phyloP scores from a whole-genome alignment of 345 rosid species.

The Linum trigynum region DNA sequence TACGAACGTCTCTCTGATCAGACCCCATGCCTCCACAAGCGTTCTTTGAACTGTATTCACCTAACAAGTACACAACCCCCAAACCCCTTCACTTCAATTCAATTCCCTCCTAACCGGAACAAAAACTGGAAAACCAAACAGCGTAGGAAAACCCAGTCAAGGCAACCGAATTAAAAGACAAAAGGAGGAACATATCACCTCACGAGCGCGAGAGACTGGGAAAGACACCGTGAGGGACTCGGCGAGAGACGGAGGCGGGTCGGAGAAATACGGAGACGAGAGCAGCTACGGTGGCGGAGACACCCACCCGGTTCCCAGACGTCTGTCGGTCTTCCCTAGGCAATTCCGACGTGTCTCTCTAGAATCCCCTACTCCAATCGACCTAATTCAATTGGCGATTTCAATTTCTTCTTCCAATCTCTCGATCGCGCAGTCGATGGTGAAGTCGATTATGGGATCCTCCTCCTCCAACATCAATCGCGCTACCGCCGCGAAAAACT shows the following conservation, averaged over 20 bases:
- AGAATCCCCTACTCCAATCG: too few relatives aligned
- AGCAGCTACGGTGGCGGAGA: constrained; percentile 49
- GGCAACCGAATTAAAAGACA: not conserved
- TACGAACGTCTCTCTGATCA: constrained; percentile 78
- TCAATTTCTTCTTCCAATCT: too few relatives aligned
- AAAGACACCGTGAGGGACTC: constrained; percentile 72
- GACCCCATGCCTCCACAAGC: constrained; percentile 91
- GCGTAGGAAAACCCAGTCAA: too few relatives aligned
- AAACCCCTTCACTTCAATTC: not conserved
- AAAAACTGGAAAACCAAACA: not conserved
- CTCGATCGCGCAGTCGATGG: too few relatives aligned
- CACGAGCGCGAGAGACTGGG: constrained; percentile 71
- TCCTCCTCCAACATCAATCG: too few relatives aligned
- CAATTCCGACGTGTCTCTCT: too few relatives aligned
- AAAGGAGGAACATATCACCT: constrained; percentile 32
- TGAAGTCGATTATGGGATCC: too few relatives aligned
- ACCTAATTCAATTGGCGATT: too few relatives aligned
- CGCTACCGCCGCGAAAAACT: too few relatives aligned
- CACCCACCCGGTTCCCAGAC: constrained; percentile 38
- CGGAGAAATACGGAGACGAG: constrained; percentile 33
- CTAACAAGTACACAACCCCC: constrained; percentile 23
- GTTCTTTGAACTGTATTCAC: constrained; percentile 85
- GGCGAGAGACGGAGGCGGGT: constrained; percentile 50
- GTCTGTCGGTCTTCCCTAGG: too few relatives aligned
- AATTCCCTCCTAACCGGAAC: not conserved